Conservation (phyloP, 768 basidiomycete species). For the Boletus pseudo-olivaceus region DNA sequence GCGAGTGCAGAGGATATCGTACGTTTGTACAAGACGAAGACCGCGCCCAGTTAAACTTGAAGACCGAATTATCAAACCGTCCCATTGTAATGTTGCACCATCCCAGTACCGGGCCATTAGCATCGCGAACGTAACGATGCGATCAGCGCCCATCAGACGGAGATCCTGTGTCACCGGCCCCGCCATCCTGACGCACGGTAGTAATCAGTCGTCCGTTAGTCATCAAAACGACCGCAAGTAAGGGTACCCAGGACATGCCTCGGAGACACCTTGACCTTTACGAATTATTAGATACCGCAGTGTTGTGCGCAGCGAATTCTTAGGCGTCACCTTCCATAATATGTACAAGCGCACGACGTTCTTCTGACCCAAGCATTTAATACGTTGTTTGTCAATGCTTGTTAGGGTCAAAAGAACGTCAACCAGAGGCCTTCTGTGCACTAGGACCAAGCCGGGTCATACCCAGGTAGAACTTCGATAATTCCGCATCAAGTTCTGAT, state of each 20-base stretch:
- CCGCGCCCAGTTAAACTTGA: background rate
- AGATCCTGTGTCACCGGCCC: slow-evolving; percentile 10
- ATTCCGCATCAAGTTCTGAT: background rate
- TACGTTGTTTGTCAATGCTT: background rate
- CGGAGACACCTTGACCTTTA: background rate
- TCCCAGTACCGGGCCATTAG: slow-evolving; percentile 5
- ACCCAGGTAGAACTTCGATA: background rate
- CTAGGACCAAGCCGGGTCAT: background rate
- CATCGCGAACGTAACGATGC: slow-evolving; percentile 6
- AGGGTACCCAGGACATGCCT: background rate
- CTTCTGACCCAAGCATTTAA: background rate
- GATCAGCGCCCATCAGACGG: slow-evolving; percentile 12
- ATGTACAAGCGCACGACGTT: background rate
- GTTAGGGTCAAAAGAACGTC: background rate
- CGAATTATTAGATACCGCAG: background rate
- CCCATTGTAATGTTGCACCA: background rate
- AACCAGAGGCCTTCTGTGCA: background rate
- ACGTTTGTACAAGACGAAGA: background rate
- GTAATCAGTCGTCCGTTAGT: background rate
- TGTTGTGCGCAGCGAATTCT: background rate
- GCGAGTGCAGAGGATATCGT: background rate
- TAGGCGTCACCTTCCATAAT: background rate
- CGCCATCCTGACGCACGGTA: slow-evolving; percentile 13
- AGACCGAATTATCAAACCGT: background rate
- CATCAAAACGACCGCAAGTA: slow-evolving; percentile 4